Base-by-base conservation (phyloP, 805 yeast genomes). In the Monosporozyma solicola region DNA sequence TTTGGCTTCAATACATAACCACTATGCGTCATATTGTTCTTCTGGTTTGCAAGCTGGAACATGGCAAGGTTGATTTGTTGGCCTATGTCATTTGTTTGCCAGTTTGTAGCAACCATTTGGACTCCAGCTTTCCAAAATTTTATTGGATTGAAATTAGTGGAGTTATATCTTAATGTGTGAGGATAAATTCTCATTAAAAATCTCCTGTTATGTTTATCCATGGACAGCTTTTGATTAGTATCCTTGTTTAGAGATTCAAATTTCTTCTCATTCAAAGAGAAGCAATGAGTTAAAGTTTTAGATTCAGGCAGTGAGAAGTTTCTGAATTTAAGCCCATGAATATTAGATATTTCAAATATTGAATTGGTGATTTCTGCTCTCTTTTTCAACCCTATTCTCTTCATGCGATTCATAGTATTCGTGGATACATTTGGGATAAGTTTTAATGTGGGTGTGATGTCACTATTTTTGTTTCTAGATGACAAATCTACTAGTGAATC, bases 41-140 rank as follows among this genome's bases (percentile, higher is more conserved):
- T 61, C 47, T 73, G 77, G 13, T 76, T 72, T 0, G 80, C 78
- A 15, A 77, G 67, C 50, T 80, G 80, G 67, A 92, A 89, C 78
- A 90, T 71, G 3, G 96, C 87, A 56, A 86, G 86, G 65, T 90
- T 91, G 10, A 94, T 62, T 63, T 90, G 96, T 64, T 91, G 92
- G 0, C 97, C 97, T 16, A 82, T 54, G 63, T 94, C 99, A 64
- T 80, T 84, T 0, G 94, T 84, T 68, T 92, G 99, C 97, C 97
- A 92, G 64, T 92, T 94, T 0, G 96, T 84, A 0, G 99, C 98
- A 4, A 87, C 98, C 89, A 94, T 80, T 64, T 94, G 99, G 10
- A 79, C 84, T 0, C 99, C 99, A 48, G 78, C 72, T 49, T 75
- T 75, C 99, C 99, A 94, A 62, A 80, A 89, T 0, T 68, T 67